phyloP scores from a whole-genome alignment of 2,329 filamentous ascomycete species.

The Colletotrichum falcatum region DNA sequence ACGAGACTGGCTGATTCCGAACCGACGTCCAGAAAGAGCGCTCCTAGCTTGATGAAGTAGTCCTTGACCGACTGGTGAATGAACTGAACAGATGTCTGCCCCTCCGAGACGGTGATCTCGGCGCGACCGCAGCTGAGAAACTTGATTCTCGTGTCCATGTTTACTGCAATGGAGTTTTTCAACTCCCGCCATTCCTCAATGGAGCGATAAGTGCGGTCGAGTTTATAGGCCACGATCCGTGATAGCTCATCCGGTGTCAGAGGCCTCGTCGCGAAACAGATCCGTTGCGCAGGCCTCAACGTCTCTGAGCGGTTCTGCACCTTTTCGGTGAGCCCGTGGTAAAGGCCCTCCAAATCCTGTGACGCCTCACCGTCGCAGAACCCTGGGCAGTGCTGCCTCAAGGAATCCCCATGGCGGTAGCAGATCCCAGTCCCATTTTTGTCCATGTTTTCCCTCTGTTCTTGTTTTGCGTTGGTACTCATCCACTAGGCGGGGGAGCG shows the following conservation, averaged over 20 bases:
- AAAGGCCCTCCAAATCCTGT: not conserved
- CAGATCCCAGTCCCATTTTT: not conserved
- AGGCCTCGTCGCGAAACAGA: not conserved
- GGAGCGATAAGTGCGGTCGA: not conserved
- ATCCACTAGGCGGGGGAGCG: not conserved
- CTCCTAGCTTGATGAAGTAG: conserved; percentile 44
- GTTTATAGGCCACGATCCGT: not conserved
- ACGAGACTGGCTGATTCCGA: not conserved
- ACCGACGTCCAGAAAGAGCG: conserved; percentile 31
- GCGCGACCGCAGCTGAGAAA: conserved; percentile 45
- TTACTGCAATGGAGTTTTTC: conserved; percentile 11
- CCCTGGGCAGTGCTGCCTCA: not conserved
- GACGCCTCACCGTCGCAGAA: not conserved
- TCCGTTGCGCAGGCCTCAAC: not conserved
- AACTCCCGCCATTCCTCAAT: not conserved
- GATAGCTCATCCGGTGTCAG: not conserved
- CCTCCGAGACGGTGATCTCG: conserved; percentile 10
- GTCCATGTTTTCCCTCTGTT: not conserved
- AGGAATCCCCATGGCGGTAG: not conserved
- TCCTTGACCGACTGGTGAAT: conserved; percentile 52
- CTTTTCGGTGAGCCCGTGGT: not conserved
- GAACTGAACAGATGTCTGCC: conserved; percentile 45
- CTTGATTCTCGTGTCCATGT: conserved; percentile 34
- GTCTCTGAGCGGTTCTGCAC: not conserved
- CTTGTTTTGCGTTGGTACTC: not conserved